These are phyloP conservation scores for Chrysoporthe austroafricana DNA, from an alignment of 2,329 filamentous ascomycete species.

Conservation along the genomic window DNA sequence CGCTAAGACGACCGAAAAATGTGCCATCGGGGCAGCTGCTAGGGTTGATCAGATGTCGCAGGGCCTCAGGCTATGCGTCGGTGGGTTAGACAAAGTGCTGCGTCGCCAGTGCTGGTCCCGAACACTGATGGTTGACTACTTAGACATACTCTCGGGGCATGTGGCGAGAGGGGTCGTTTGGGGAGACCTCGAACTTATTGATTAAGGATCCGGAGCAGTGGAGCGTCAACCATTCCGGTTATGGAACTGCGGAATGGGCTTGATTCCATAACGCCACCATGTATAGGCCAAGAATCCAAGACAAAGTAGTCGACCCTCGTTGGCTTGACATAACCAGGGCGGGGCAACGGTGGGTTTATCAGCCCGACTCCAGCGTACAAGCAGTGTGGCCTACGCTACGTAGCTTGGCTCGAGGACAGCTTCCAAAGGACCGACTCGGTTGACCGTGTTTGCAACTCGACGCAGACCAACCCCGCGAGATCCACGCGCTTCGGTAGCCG, in stretches of 20 bases:
- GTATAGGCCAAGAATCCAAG: neutral
- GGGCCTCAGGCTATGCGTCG: too few species aligned
- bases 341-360: neutral
- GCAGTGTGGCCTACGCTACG: neutral
- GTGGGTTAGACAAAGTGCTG: too few species aligned
- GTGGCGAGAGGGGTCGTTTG: too few species aligned
- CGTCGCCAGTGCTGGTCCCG: too few species aligned
- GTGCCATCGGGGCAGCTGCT: constrained; percentile 18
- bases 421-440: neutral
- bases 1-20: constrained; percentile 20
- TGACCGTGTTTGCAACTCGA: too few species aligned
- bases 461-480: neutral
- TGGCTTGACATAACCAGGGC: neutral
- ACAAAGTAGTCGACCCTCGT: neutral
- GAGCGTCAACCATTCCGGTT: neutral
- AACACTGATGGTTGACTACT: too few species aligned
- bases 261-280: neutral
- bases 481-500: neutral
- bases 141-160: too few species aligned
- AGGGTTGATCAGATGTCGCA: too few species aligned
- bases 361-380: neutral
- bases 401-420: neutral
- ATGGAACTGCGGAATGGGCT: neutral
- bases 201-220: too few species aligned
- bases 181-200: too few species aligned